Percentiles rank a stretch among this genome's conserved stretches.
Conservation (phyloP, 164 flowering plant species). For the Litsea cubeba region DNA sequence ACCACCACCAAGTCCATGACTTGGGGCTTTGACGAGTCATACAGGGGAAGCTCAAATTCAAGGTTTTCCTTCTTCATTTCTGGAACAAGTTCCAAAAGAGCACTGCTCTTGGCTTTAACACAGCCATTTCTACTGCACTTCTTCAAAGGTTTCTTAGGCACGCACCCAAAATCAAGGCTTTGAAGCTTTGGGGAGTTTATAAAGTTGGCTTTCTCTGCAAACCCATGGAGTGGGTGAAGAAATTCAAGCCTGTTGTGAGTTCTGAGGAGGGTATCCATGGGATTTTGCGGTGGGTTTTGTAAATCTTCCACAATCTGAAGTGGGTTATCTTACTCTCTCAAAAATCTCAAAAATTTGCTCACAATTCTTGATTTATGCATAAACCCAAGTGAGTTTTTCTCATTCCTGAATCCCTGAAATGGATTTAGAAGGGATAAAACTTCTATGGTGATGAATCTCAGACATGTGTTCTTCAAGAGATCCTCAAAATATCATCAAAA, state of each 20-base stretch:
- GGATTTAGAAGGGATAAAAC: too few relatives aligned
- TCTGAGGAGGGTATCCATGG: slow-evolving; percentile 73
- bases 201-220: slow-evolving; percentile 36
- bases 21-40: slow-evolving; percentile 58
- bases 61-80: slow-evolving; percentile 79
- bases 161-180: slow-evolving; percentile 27
- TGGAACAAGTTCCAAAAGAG: slow-evolving; percentile 84
- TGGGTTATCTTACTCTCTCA: not conserved
- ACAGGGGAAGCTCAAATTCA: slow-evolving; percentile 80
- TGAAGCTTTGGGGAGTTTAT: slow-evolving; percentile 36
- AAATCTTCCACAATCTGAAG: not conserved
- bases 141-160: slow-evolving; percentile 23
- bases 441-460: too few relatives aligned
- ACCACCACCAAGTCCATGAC: slow-evolving; percentile 84
- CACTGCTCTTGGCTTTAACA: slow-evolving; percentile 44
- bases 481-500: not conserved
- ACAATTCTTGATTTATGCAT: not conserved
- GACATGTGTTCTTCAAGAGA: not conserved
- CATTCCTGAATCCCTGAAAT: not conserved
- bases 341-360: not conserved
- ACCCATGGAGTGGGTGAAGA: slow-evolving; percentile 48
- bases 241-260: slow-evolving; percentile 63
- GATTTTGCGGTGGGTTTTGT: not conserved
- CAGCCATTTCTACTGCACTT: slow-evolving; percentile 25
- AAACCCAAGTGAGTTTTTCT: not conserved